Evolutionary conservation across 1,139 yeast species (phyloP).

Genomic region (Debaryomyces nepalensis): DNA sequence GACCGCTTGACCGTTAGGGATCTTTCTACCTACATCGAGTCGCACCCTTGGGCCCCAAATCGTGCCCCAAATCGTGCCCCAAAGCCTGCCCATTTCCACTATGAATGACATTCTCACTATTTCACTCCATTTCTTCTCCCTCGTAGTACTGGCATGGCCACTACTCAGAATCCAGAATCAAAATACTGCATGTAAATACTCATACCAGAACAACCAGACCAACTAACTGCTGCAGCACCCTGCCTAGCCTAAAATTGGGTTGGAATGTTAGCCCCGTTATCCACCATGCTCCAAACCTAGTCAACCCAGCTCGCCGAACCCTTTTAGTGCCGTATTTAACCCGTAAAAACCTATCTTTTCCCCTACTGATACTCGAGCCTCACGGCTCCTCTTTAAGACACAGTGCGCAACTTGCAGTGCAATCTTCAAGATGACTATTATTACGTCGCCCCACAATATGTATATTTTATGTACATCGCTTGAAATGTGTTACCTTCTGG

Average conservation of each 20-base stretch:
- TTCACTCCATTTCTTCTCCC: too few species aligned
- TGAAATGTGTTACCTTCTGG: slow-evolving; percentile 6
- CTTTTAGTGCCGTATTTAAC: background rate
- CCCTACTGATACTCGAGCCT: slow-evolving; percentile 1
- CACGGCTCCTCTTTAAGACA: background rate
- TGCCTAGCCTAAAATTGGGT: too few species aligned
- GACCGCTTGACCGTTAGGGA: background rate
- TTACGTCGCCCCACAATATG: slow-evolving; percentile 1
- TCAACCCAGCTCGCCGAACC: background rate
- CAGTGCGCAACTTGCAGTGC: background rate
- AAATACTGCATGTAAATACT: background rate
- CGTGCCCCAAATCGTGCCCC: too few species aligned
- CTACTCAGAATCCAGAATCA: too few species aligned
- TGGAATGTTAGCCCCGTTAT: too few species aligned
- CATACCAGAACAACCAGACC: too few species aligned
- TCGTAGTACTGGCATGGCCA: too few species aligned
- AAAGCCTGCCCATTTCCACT: too few species aligned
- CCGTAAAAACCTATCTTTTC: background rate
- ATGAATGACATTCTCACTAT: background rate
- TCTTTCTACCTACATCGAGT: background rate
- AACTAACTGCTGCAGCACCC: too few species aligned
- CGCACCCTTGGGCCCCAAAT: too few species aligned
- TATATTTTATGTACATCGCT: too few species aligned
- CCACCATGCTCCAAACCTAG: background rate
- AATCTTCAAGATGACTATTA: background rate